phyloP scores from a whole-genome alignment of 768 basidiomycete genomes.

The Filobasidium floriforme region DNA sequence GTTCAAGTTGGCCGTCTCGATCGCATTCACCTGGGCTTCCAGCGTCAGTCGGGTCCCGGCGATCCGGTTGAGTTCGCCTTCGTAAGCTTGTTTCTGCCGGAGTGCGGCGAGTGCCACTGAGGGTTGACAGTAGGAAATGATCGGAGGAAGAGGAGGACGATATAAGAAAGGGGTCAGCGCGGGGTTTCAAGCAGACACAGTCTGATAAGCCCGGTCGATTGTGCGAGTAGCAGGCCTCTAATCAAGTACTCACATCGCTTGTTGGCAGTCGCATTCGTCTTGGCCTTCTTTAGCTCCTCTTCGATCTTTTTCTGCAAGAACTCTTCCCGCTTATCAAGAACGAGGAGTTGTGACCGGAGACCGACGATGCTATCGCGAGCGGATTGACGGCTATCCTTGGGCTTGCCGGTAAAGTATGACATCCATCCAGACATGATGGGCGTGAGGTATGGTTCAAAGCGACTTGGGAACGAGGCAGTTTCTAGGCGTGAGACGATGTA shows the following conservation, averaged over 20 bases:
- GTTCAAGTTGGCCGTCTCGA: slow-evolving; percentile 96
- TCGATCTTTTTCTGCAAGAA: slow-evolving; percentile 92
- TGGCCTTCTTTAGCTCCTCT: slow-evolving; percentile 84
- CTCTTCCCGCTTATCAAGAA: slow-evolving; percentile 99
- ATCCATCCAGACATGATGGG: slow-evolving; percentile 54
- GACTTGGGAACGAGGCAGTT: too few species aligned
- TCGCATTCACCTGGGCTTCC: slow-evolving; percentile 82
- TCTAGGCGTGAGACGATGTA: too few species aligned
- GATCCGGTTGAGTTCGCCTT: slow-evolving; percentile 76
- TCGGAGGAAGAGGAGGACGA: background rate
- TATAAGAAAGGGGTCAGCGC: background rate
- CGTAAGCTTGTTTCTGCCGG: slow-evolving; percentile 84
- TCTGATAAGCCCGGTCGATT: too few species aligned
- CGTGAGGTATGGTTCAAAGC: background rate
- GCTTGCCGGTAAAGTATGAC: slow-evolving; percentile 71
- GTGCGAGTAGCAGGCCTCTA: background rate
- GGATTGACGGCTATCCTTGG: slow-evolving; percentile 63
- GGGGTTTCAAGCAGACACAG: too few species aligned
- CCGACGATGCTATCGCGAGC: slow-evolving; percentile 88
- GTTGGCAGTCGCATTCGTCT: slow-evolving; percentile 84
- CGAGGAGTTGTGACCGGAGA: slow-evolving; percentile 84
- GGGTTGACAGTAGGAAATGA: background rate
- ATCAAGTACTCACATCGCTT: slow-evolving; percentile 64
- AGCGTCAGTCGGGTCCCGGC: slow-evolving; percentile 79
- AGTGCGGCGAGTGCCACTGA: slow-evolving; percentile 81